Evolutionary conservation across 345 rosid genomes (phyloP).

Genomic region (Bruguiera parviflora): DNA sequence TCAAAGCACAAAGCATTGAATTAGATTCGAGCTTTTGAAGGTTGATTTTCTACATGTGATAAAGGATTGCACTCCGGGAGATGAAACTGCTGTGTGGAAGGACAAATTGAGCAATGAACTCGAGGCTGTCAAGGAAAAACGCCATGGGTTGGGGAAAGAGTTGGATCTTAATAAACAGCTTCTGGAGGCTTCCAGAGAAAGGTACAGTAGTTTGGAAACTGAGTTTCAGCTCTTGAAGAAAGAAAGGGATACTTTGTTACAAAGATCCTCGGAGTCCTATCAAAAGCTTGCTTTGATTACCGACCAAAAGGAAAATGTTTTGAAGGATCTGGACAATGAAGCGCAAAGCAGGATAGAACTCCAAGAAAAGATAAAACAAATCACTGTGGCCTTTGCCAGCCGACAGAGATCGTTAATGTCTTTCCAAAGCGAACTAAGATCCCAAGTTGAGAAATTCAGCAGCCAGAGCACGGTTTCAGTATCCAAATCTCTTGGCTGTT

Average conservation of each 20-base stretch:
- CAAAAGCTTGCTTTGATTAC: conserved; percentile 39
- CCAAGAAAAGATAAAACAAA: conserved; percentile 68
- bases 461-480: conserved; percentile 35
- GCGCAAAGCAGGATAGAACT: conserved; percentile 56
- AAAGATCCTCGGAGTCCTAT: conserved; percentile 41
- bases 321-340: conserved; percentile 59
- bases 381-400: conserved; percentile 54
- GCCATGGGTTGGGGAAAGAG: conserved; percentile 45
- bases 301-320: conserved; percentile 54
- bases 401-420: conserved; percentile 59
- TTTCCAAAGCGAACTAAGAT: conserved; percentile 57
- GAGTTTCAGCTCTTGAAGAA: conserved; percentile 53
- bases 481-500: conserved; percentile 42
- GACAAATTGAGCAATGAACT: conserved; percentile 47
- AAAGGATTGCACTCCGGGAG: conserved; percentile 51
- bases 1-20: conserved; percentile 7
- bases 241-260: conserved; percentile 54
- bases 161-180: conserved; percentile 39
- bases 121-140: conserved; percentile 45
- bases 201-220: conserved; percentile 46
- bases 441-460: conserved; percentile 59
- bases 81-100: conserved; percentile 38
- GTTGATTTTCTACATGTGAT: conserved; percentile 45
- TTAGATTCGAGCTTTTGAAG: conserved; percentile 26
- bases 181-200: conserved; percentile 49